These are phyloP conservation scores for Ambrosiella cleistominuta DNA, from an alignment of 2,329 filamentous ascomycete genomes.

Conservation along the genomic window DNA sequence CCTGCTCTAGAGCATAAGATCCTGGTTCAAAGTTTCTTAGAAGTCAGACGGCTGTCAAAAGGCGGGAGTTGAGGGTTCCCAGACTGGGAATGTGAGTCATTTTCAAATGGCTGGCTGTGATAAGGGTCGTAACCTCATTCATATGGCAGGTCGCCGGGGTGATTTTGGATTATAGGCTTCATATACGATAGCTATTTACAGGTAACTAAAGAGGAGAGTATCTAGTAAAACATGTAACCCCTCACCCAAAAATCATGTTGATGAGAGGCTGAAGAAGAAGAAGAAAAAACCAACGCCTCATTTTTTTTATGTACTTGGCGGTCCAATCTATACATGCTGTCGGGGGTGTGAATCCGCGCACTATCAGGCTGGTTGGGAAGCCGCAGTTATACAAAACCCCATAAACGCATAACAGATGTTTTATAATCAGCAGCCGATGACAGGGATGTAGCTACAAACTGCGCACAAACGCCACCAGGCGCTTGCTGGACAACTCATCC, in stretches of 20 bases:
- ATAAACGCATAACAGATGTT: too few species aligned
- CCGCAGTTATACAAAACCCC: too few species aligned
- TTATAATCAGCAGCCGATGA: background rate
- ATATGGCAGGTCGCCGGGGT: background rate
- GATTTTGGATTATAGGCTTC: background rate
- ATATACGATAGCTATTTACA: background rate
- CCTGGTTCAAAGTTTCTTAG: too few species aligned
- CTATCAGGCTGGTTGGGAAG: too few species aligned
- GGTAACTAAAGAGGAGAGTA: background rate
- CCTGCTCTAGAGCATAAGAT: too few species aligned
- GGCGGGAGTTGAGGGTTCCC: too few species aligned
- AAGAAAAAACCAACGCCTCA: background rate
- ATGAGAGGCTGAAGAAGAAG: background rate
- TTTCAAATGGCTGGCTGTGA: too few species aligned
- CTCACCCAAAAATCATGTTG: background rate
- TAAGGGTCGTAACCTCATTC: too few species aligned
- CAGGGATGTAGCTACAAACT: background rate
- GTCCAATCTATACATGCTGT: background rate
- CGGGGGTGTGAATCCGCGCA: too few species aligned
- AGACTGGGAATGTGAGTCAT: too few species aligned
- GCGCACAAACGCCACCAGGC: background rate
- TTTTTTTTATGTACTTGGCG: background rate
- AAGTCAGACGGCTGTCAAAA: too few species aligned
- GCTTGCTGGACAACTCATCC: background rate
- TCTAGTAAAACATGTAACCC: constrained; percentile 1